Base-by-base conservation (phyloP, 768 basidiomycete genomes). In the Trametes coccinea region DNA sequence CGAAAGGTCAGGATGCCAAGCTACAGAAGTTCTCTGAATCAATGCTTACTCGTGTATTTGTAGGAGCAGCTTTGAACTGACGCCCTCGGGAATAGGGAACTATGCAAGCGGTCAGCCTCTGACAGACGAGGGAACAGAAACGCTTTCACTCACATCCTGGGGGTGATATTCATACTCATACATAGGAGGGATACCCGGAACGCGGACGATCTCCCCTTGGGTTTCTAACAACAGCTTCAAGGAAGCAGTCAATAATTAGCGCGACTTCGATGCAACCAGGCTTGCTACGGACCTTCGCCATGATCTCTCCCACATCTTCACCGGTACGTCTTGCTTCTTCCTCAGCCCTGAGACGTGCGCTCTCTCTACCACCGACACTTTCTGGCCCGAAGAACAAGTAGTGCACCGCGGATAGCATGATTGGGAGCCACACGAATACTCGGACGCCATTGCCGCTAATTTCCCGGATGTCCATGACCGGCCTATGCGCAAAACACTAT, bases 131-230 rank as follows among this genome's bases (percentile, higher is more conserved):
- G 34, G 22, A 22, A 22, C 22, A 22, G 22, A 22, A 22, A 37
- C 11, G 5, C 4, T 27, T 22, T 13, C 22, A 59, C 60, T 45
- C 41, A 67, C 68, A 6, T 59, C 40, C 45, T 69, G 70, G 4
- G 68, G 66, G 29, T 50, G 31, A 22, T 58, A 44, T 47, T 71
- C 70, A 39, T 68, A 62, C 43, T 66, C 63, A 17, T 69, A 67
- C 58, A 71, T 66, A 5, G 64, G 59, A 29, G 70, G 68, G 33
- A 71, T 27, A 2, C 67, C 70, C 1, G 69, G 67, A 4, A 59
- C 37, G 3, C 53, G 40, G 3, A 67, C 37, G 16, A 71, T 22
- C 2, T 56, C 45, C 11, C 61, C 69, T 2, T 47, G 41, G 3
- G 30, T 16, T 0, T 17, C 8, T 2, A 49, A 63, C 3, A 37